Evolutionary conservation across 1,284 basidiomycete genomes (phyloP), one percentile per base, ranked within the genome.

Genomic region (Grifola frondosa): DNA sequence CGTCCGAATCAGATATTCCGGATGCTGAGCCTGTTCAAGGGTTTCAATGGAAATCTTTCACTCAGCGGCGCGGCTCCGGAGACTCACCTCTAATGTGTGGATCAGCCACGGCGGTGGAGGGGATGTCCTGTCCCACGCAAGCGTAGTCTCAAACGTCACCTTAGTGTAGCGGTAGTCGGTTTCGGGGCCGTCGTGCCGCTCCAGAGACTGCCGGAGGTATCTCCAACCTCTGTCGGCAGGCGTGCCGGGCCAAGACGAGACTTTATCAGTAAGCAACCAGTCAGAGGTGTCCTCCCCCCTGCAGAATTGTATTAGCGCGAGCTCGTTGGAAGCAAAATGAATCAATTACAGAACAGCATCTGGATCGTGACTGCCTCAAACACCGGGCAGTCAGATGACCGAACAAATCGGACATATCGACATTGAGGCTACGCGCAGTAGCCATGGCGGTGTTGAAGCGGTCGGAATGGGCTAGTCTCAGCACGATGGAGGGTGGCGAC

Each of bases 391-490:
- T 83, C 38, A 99, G 69, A 44, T 81, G 78, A 29, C 80, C 75
- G 61, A 98, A 97, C 17, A 96, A 62, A 52, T 91, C 85, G 3
- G 82, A 81, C 86, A 96, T 89, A 65, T 97, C 93, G 21, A 94
- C 82, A 21, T 78, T 73, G 30, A 97, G 76, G 40, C 78, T 80
- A 26, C 80, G 78, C 1, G 91, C 95, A 20, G 84, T 80, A 7
- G 81, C 66, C 66, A 95, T 80, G 1, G 96, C 96, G 37, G 80
- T 71, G 55, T 88, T 89, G 63, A 89, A 95, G 52, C 81, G 77
- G 52, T 86, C 88, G 41, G 78, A 73, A 61, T 95, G 89, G 5
- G 88, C 84, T 40, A 96, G 78, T 47, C 90, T 75, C 52, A 90
- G 72, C 20, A 98, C 82, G 36, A 95, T 82, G 47, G 90, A 80